Percentiles rank a stretch among this genome's conserved stretches.
Evolutionary conservation across 176 grass and related monocot genomes (phyloP).

Genomic region (Chrysopogon serrulatus): DNA sequence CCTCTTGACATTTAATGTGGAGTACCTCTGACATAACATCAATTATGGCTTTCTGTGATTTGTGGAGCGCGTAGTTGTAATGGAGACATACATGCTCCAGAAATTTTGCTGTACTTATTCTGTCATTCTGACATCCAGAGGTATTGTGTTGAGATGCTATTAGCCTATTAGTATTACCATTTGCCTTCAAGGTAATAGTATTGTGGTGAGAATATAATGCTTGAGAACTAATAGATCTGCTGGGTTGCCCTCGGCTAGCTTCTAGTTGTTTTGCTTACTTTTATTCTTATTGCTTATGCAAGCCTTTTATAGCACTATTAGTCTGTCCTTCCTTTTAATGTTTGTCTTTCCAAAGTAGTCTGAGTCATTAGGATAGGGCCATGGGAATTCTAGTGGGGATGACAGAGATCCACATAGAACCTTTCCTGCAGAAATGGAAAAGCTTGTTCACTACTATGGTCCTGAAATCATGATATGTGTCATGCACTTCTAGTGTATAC

Average conservation of each 20-base stretch:
- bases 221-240: not conserved
- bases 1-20: not conserved
- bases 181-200: not conserved
- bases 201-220: not conserved
- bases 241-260: not conserved
- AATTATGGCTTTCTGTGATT: not conserved
- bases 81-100: not conserved
- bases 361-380: not conserved
- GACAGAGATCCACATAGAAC: conserved; percentile 36
- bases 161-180: not conserved
- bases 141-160: not conserved
- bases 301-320: not conserved
- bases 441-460: not conserved
- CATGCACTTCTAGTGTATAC: not conserved
- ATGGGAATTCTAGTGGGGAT: conserved; percentile 23
- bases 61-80: not conserved
- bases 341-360: not conserved
- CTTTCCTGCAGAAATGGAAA: conserved; percentile 20
- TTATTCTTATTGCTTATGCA: not conserved
- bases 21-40: not conserved
- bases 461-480: conserved; percentile 25
- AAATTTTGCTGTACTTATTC: not conserved
- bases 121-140: not conserved
- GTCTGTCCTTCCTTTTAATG: not conserved
- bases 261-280: not conserved